These are phyloP conservation scores for Saposhnikovia divaricata DNA, from an alignment of 129 eudicot species.

Conservation along the genomic window DNA sequence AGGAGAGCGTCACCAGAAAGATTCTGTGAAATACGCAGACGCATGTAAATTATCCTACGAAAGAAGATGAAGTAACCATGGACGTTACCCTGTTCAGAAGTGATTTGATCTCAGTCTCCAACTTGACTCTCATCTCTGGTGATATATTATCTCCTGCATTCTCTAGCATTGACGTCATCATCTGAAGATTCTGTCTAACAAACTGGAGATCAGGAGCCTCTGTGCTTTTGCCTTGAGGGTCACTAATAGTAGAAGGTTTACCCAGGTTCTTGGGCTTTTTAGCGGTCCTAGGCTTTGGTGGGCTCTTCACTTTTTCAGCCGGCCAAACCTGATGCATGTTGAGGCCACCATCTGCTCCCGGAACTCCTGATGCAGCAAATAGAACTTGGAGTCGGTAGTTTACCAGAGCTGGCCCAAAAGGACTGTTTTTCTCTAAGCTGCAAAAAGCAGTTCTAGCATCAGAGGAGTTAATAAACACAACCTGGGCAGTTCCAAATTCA, in stretches of 20 bases:
- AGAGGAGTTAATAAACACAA: constrained; percentile 32
- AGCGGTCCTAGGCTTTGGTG: not conserved
- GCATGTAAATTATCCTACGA: constrained; percentile 17
- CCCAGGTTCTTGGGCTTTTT: not conserved
- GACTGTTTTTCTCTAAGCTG: constrained; percentile 38
- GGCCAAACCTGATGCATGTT: constrained; percentile 5
- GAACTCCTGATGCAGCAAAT: constrained; percentile 18
- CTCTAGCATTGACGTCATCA: constrained; percentile 73
- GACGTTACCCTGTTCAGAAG: constrained; percentile 58
- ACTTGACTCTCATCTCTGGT: constrained; percentile 53
- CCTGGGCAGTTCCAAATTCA: constrained; percentile 27
- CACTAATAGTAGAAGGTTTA: constrained; percentile 18
- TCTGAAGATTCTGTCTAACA: constrained; percentile 64
- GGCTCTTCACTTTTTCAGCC: constrained; percentile 4
- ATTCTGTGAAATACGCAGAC: not conserved
- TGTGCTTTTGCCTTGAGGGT: constrained; percentile 23
- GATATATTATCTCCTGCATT: constrained; percentile 59
- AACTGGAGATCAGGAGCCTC: constrained; percentile 37
- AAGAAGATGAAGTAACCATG: constrained; percentile 51
- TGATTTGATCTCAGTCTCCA: constrained; percentile 66
- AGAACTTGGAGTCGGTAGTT: constrained; percentile 31
- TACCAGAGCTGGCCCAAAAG: constrained; percentile 44
- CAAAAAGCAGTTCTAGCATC: constrained; percentile 38
- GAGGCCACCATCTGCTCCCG: constrained; percentile 3
- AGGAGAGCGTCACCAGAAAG: not conserved